phyloP scores from a whole-genome alignment of 148 eudicot species.

The Amaranthus palmeri region DNA sequence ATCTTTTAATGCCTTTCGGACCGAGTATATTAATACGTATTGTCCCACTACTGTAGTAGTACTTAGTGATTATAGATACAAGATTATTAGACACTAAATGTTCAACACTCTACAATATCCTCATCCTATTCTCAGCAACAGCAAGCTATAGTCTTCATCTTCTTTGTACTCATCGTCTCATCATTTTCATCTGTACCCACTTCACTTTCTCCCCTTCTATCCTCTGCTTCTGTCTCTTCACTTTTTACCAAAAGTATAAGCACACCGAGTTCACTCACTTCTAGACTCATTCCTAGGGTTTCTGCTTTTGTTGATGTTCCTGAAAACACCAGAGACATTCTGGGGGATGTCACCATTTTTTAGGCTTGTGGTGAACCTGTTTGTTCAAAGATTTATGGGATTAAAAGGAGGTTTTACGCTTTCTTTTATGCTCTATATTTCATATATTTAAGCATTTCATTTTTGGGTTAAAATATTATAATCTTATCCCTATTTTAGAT shows the following conservation, averaged over 20 bases:
- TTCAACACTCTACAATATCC: no score
- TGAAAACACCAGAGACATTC: slow-evolving; percentile 34
- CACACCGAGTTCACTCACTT: slow-evolving; percentile 15
- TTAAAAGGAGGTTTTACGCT: slow-evolving; percentile 66
- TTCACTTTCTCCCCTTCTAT: not conserved
- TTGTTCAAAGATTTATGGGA: slow-evolving; percentile 74
- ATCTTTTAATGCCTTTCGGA: no score
- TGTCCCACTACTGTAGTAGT: no score
- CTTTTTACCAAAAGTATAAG: not conserved
- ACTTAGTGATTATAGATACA: no score
- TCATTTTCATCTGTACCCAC: not conserved
- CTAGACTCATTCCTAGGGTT: slow-evolving; percentile 29
- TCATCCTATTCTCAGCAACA: slow-evolving; percentile 2
- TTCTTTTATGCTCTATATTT: not conserved
- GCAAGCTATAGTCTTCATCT: slow-evolving; percentile 1
- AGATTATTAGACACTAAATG: no score
- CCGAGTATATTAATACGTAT: no score
- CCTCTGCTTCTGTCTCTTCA: slow-evolving; percentile 17
- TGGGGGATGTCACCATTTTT: slow-evolving; percentile 56
- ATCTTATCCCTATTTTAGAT: no score
- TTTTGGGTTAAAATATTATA: no score
- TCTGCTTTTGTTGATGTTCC: slow-evolving; percentile 25
- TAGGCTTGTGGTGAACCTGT: slow-evolving; percentile 64
- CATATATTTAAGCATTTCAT: no score
- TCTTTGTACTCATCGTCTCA: not conserved